A percentile compares a stretch with the other conserved stretches of the same genome.
Conservation (phyloP, 768 basidiomycete species). For the Coprinopsis cinerea region DNA sequence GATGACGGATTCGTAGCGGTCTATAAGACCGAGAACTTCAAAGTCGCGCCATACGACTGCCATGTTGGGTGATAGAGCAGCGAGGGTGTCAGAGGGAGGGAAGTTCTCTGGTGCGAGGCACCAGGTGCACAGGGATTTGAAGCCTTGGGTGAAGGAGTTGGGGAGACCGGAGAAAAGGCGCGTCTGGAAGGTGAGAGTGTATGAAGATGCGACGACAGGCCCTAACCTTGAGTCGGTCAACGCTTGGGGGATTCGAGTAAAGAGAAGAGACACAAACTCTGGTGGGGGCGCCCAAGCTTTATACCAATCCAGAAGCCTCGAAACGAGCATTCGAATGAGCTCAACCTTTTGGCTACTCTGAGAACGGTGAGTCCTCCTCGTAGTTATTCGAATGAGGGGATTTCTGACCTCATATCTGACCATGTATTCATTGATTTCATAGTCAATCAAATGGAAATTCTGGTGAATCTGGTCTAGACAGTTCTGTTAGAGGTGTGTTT, state of each 20-base stretch:
- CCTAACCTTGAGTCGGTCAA: slow-evolving; percentile 46
- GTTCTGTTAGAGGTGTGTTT: background rate
- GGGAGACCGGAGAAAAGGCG: slow-evolving; percentile 70
- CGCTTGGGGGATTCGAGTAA: background rate
- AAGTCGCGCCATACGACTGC: slow-evolving; percentile 51
- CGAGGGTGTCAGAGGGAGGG: background rate
- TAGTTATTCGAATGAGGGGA: background rate
- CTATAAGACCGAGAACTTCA: slow-evolving; percentile 67
- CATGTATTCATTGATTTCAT: slow-evolving; percentile 58
- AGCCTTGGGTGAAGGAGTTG: slow-evolving; percentile 56
- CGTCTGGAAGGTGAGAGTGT: slow-evolving; percentile 67
- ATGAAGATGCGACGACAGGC: slow-evolving; percentile 50
- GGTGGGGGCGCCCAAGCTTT: slow-evolving; percentile 63
- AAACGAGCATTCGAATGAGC: slow-evolving; percentile 48
- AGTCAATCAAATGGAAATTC: slow-evolving; percentile 50
- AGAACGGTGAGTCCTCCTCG: background rate
- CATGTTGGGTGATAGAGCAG: slow-evolving; percentile 2
- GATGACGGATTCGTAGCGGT: slow-evolving; percentile 79
- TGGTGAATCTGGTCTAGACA: slow-evolving; percentile 56
- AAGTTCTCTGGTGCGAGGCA: slow-evolving; percentile 37
- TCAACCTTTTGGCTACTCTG: slow-evolving; percentile 44
- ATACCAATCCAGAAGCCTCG: slow-evolving; percentile 66
- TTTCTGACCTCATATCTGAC: slow-evolving; percentile 51
- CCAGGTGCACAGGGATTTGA: slow-evolving; percentile 59
- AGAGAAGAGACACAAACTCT: slow-evolving; percentile 43